These are phyloP conservation scores for Teratosphaeria nubilosa DNA, from an alignment of 2,329 filamentous ascomycete species.

Conservation along the genomic window DNA sequence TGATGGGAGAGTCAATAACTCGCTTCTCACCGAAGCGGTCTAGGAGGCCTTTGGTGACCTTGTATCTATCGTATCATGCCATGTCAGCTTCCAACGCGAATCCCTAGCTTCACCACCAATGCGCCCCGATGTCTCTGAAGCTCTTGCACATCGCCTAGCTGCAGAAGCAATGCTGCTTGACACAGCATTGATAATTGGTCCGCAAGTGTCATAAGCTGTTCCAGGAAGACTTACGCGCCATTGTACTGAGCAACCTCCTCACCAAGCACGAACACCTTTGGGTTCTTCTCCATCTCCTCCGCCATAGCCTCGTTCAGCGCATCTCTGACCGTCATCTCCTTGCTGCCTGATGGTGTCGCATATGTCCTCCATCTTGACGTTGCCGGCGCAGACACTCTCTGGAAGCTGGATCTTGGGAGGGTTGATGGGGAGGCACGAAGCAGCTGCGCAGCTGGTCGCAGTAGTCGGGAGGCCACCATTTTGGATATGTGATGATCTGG, in stretches of 20 bases:
- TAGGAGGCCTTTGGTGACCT: conserved; percentile 94
- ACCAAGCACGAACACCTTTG: conserved; percentile 90
- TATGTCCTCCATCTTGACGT: conserved; percentile 43
- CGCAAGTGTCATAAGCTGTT: background rate
- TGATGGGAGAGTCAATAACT: conserved; percentile 97
- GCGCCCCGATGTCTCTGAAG: background rate
- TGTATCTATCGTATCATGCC: conserved; percentile 53
- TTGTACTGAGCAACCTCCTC: conserved; percentile 99
- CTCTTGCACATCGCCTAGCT: background rate
- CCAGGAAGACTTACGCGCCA: conserved; percentile 52
- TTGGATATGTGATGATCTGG: conserved; percentile 1
- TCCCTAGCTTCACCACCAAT: background rate
- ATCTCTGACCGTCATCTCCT: conserved; percentile 95
- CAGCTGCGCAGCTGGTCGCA: conserved; percentile 55
- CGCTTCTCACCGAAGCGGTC: conserved; percentile 96
- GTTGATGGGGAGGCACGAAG: conserved; percentile 45
- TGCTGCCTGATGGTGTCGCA: conserved; percentile 52
- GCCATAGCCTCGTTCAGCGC: conserved; percentile 95
- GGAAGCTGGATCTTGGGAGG: conserved; percentile 43
- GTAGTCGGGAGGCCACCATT: conserved; percentile 52
- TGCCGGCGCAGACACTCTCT: conserved; percentile 38
- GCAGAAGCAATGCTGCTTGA: background rate
- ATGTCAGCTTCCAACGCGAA: conserved; percentile 28
- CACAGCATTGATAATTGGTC: background rate
- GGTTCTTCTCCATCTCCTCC: conserved; percentile 89